Base-by-base conservation (phyloP, 2,329 filamentous ascomycete species). In the Chaetomiaceae sp. region DNA sequence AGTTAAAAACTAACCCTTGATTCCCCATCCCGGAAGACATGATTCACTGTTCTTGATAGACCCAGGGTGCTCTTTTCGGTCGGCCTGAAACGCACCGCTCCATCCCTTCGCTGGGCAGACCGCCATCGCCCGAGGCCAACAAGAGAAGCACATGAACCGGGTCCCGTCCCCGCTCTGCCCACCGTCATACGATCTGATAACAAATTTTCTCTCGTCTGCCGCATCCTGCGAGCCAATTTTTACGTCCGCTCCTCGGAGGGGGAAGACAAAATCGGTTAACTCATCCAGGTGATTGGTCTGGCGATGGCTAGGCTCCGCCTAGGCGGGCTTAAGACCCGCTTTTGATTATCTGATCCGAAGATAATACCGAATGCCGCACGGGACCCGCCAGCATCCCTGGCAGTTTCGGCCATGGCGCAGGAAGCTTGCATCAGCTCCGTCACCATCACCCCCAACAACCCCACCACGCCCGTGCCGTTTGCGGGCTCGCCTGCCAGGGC, bases 331-430 rank as follows among this genome's bases (percentile, higher is more conserved):
- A 25, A n/a, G 47, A 48, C 46, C 57, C 46, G 46, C 55, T 50
- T 51, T 23, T 62, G 65, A 78, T 78, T 76, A 78, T 78, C 74
- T 69, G 75, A 78, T 78, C 74, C 68, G 61, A 68, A 73, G 75
- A 79, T 79, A 75, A 76, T 61, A 63, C 73, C 73, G 72, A 75
- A 48, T 70, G 69, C 72, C 70, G 72, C 53, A 46, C 45, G 14
- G n/a, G 29, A n/a, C 39, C 55, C 51, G 39, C 37, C 66, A 59
- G 58, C n/a, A 48, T 43, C 53, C 56, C 58, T 55, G 51, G 57
- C 38, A 58, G 47, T 54, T 53, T 42, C 44, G 47, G 22, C 15
- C 45, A 8, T 36, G 20, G 20, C 53, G 51, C 55, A 54, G 53
- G 23, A 47, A 23, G 34, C 50, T 36, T 51, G 55, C 60, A 54